A percentile compares a stretch with the other conserved stretches of the same genome.
Evolutionary conservation across 345 rosid genomes (phyloP).

Genomic region (Cochlearia excelsa): DNA sequence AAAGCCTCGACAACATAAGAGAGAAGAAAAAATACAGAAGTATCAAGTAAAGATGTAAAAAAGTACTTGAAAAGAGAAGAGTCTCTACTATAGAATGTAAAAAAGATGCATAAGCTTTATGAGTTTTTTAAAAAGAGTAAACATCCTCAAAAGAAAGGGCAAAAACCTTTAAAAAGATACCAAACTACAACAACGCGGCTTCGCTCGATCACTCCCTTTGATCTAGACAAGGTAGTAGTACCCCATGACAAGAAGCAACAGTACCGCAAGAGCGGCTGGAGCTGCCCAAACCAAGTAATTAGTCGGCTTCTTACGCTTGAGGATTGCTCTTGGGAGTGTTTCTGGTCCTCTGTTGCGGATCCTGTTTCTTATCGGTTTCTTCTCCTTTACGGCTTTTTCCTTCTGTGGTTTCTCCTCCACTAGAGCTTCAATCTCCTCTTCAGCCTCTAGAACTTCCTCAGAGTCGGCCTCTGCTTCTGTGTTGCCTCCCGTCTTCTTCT

Average conservation of each 20-base stretch:
- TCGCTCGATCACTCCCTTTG: conserved; percentile 23
- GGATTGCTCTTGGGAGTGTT: conserved; percentile 61
- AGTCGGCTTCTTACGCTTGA: conserved; percentile 66
- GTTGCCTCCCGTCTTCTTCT: conserved; percentile 56
- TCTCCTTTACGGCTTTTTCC: conserved; percentile 49
- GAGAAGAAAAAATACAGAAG: conserved; percentile 18
- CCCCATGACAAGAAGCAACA: conserved; percentile 46
- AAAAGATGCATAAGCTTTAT: conserved; percentile 24
- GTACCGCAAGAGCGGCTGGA: conserved; percentile 52
- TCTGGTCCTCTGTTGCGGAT: conserved; percentile 53
- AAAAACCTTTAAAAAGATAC: conserved; percentile 17
- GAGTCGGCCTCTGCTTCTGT: conserved; percentile 46
- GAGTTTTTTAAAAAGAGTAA: not conserved
- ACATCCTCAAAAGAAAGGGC: not conserved
- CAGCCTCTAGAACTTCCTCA: conserved; percentile 49
- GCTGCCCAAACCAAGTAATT: conserved; percentile 72
- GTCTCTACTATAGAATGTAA: conserved; percentile 33
- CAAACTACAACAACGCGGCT: conserved; percentile 35
- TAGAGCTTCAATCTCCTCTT: conserved; percentile 38
- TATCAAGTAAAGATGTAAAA: conserved; percentile 29
- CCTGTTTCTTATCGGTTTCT: conserved; percentile 45
- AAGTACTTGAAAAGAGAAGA: conserved; percentile 10
- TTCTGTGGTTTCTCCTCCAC: conserved; percentile 37
- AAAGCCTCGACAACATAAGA: conserved; percentile 25
- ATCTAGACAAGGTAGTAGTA: conserved; percentile 46